phyloP scores from a whole-genome alignment of 345 rosid genomes.

The Populus deltoides region DNA sequence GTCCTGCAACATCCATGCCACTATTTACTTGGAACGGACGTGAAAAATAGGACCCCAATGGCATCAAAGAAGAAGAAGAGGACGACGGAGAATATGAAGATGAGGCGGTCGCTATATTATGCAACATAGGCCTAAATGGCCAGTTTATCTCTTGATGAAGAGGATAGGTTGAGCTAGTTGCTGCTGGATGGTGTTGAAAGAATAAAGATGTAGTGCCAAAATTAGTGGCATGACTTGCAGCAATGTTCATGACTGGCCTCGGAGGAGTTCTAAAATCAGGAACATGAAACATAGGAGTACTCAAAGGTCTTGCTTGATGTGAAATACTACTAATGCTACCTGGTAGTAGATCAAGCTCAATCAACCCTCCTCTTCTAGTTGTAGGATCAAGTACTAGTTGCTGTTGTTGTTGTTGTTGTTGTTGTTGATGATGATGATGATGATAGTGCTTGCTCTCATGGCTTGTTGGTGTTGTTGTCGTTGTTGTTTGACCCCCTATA shows the following conservation, averaged over 20 bases:
- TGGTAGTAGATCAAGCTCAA: slow-evolving; percentile 71
- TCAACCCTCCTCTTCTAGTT: slow-evolving; percentile 33
- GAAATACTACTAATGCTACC: slow-evolving; percentile 23
- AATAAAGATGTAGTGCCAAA: slow-evolving; percentile 31
- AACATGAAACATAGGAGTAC: slow-evolving; percentile 34
- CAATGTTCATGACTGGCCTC: slow-evolving; percentile 19
- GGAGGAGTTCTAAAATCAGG: slow-evolving; percentile 41
- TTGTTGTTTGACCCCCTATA: slow-evolving; percentile 43
- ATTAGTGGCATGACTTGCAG: slow-evolving; percentile 9
- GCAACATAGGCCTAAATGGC: slow-evolving; percentile 59
- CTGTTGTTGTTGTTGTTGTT: slow-evolving; percentile 11
- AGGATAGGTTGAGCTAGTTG: slow-evolving; percentile 43
- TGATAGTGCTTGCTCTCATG: slow-evolving; percentile 23
- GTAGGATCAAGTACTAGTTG: slow-evolving; percentile 30
- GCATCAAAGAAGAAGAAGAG: slow-evolving; percentile 52
- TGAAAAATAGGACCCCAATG: slow-evolving; percentile 54
- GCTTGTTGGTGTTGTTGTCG: slow-evolving; percentile 6
- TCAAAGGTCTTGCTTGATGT: slow-evolving; percentile 16
- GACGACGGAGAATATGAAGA: slow-evolving; percentile 35
- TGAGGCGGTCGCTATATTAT: slow-evolving; percentile 35
- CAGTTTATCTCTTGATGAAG: slow-evolving; percentile 55
- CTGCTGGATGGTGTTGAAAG: slow-evolving; percentile 43
- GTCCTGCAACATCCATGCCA: slow-evolving; percentile 52
- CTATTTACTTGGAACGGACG: slow-evolving; percentile 53
- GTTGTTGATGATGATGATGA: background rate